Base-by-base conservation (phyloP, 2,329 filamentous ascomycete species). In the Monosporascus sp. region DNA sequence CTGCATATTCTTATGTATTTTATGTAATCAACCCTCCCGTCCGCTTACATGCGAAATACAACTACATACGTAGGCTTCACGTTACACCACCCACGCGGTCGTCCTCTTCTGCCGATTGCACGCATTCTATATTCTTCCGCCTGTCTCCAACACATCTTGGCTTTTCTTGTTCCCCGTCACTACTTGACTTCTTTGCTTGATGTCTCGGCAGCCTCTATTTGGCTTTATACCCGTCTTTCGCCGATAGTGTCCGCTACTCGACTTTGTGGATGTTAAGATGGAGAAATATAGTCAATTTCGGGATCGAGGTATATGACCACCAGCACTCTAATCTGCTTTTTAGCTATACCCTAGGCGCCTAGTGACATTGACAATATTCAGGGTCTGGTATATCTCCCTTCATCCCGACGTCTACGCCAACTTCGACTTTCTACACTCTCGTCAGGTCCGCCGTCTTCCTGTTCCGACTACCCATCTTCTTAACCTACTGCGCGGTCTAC, bases 321-420 rank as follows among this genome's bases (percentile, higher is more conserved):
- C 47, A 44, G 34, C 45, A 19, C 50, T 9, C 26, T 14, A 5
- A 34, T 34, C 9, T 2, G 9, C 31, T 5, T 34, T n/a, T 19
- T 45, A 19, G 9, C 9, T 14, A 43, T 11, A 16, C 9, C 31
- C 54, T 53, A 27, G 49, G 50, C 40, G n/a, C 34, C 48, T 17
- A 16, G 9, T 26, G 20, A 17, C 26, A 41, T 19, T 20, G 14
- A 11, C 8, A 3, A 52, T 46, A 16, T 27, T 26, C 58, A 97
- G 93, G 92, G 61, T 96, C 94, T 61, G 93, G 94, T 65, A 95
- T 99, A 69, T 90, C 94, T 59, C 94, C 94, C 54, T 99, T 99
- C 76, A 86, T 97, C 57, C 92, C 94, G 17, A 82, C 92, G 52
- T 80, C 85, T 19, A 82, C 87, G 7, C 82, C 85, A 48, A 75